These are phyloP conservation scores for Pelargonium nanum DNA, from an alignment of 345 rosid species.

Conservation along the genomic window DNA sequence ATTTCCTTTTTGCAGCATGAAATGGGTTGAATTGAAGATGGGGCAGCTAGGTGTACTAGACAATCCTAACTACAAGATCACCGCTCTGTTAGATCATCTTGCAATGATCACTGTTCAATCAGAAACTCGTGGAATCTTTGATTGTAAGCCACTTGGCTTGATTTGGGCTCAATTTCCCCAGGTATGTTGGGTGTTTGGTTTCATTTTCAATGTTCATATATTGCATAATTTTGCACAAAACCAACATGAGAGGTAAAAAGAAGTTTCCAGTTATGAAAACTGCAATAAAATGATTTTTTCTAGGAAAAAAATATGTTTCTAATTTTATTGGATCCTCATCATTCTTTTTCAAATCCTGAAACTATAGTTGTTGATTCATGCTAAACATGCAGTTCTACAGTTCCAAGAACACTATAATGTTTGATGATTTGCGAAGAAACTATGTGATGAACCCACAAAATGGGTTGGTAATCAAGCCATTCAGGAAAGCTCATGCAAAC, in stretches of 20 bases:
- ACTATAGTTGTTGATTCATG: background rate
- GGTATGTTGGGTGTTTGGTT: slow-evolving; percentile 36
- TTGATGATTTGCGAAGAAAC: slow-evolving; percentile 79
- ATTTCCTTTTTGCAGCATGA: slow-evolving; percentile 52
- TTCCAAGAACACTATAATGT: slow-evolving; percentile 87
- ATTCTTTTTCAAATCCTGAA: too few relatives aligned
- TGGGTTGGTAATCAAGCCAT: slow-evolving; percentile 74
- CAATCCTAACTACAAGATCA: slow-evolving; percentile 85
- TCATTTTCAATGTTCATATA: too few relatives aligned
- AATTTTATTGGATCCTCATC: too few relatives aligned
- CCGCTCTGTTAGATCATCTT: slow-evolving; percentile 81
- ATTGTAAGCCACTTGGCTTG: slow-evolving; percentile 89
- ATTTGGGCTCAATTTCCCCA: slow-evolving; percentile 86
- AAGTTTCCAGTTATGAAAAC: too few relatives aligned
- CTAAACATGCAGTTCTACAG: slow-evolving; percentile 52
- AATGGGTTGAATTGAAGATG: slow-evolving; percentile 98
- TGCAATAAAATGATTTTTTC: too few relatives aligned
- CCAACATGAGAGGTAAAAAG: too few relatives aligned
- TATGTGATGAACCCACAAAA: slow-evolving; percentile 94
- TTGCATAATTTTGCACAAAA: too few relatives aligned
- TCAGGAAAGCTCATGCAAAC: slow-evolving; percentile 79
- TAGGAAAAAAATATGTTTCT: too few relatives aligned
- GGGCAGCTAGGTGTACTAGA: slow-evolving; percentile 82
- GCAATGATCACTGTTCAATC: slow-evolving; percentile 96
- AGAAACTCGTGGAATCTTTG: slow-evolving; percentile 73